phyloP scores from a whole-genome alignment of 768 basidiomycete genomes.

The Antrodiella citrinella region DNA sequence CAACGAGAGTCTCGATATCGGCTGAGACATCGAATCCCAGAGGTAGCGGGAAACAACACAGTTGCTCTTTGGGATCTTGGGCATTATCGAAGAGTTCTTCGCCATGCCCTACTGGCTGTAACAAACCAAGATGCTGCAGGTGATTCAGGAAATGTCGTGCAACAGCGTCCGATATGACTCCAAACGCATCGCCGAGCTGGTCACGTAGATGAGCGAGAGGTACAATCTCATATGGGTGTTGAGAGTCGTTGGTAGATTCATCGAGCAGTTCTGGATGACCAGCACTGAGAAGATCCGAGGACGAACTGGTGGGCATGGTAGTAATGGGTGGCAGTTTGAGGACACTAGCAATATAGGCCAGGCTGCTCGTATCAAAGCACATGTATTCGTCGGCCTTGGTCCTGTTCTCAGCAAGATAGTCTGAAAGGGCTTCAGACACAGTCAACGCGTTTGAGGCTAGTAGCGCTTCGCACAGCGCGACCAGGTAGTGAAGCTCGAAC shows the following conservation, averaged over 20 bases:
- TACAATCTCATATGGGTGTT: constrained; percentile 49
- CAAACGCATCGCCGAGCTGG: constrained; percentile 51
- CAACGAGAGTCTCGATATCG: constrained; percentile 65
- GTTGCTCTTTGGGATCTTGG: constrained; percentile 17
- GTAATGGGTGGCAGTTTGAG: constrained; percentile 33
- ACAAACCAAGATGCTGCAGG: constrained; percentile 54
- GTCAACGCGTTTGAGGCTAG: constrained; percentile 34
- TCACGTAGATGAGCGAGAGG: constrained; percentile 53
- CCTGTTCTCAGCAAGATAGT: constrained; percentile 46
- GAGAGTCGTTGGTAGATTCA: constrained; percentile 18
- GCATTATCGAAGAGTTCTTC: constrained; percentile 29
- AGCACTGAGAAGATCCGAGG: constrained; percentile 41
- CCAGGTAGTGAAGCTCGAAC: constrained; percentile 53
- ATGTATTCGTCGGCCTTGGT: constrained; percentile 34
- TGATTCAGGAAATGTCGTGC: constrained; percentile 49
- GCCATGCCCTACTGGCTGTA: constrained; percentile 38
- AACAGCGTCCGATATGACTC: constrained; percentile 43
- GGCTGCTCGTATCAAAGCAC: constrained; percentile 61
- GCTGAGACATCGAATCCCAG: constrained; percentile 62
- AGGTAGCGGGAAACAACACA: constrained; percentile 60
- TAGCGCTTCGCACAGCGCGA: constrained; percentile 42
- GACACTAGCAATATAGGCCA: constrained; percentile 53
- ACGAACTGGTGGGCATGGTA: constrained; percentile 13
- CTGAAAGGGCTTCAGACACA: constrained; percentile 39
- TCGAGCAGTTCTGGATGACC: constrained; percentile 18